Evolutionary conservation across 2,329 filamentous ascomycete genomes (phyloP).

Genomic region (Phaeosphaeria sp.): DNA sequence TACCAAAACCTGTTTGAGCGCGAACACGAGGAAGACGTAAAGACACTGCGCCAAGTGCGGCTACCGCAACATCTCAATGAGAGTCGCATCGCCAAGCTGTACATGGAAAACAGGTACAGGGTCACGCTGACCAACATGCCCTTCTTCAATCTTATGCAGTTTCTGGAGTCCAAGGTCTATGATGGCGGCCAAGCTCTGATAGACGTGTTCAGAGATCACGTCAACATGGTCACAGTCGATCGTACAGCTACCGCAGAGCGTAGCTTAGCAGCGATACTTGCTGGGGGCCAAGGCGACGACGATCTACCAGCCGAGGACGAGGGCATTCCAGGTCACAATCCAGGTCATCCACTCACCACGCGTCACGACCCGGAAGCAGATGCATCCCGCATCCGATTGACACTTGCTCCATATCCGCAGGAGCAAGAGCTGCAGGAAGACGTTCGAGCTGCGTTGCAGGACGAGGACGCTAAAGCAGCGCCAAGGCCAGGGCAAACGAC

Average conservation of each 20-base stretch:
- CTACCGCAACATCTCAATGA: slow-evolving; percentile 79
- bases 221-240: slow-evolving; percentile 66
- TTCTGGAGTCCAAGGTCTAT: slow-evolving; percentile 84
- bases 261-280: slow-evolving; percentile 66
- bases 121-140: slow-evolving; percentile 88
- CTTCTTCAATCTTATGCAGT: slow-evolving; percentile 82
- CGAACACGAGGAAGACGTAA: slow-evolving; percentile 81
- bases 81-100: slow-evolving; percentile 80
- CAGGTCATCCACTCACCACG: slow-evolving; percentile 67
- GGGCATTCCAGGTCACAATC: slow-evolving; percentile 71
- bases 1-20: slow-evolving; percentile 75
- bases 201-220: slow-evolving; percentile 70
- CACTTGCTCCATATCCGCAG: slow-evolving; percentile 82
- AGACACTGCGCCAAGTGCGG: slow-evolving; percentile 74
- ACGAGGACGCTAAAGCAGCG: slow-evolving; percentile 80
- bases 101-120: slow-evolving; percentile 85
- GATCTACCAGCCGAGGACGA: slow-evolving; percentile 70
- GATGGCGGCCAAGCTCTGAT: slow-evolving; percentile 81
- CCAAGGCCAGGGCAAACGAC: slow-evolving; percentile 73
- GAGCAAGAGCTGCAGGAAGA: slow-evolving; percentile 84
- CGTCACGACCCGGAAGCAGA: slow-evolving; percentile 65
- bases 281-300: slow-evolving; percentile 60
- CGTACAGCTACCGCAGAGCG: slow-evolving; percentile 62
- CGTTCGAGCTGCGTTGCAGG: slow-evolving; percentile 83
- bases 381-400: slow-evolving; percentile 62